Percentiles rank a stretch among this genome's conserved stretches.
Conservation (phyloP, 495 filamentous ascomycete species). For the Penicillium daleae region DNA sequence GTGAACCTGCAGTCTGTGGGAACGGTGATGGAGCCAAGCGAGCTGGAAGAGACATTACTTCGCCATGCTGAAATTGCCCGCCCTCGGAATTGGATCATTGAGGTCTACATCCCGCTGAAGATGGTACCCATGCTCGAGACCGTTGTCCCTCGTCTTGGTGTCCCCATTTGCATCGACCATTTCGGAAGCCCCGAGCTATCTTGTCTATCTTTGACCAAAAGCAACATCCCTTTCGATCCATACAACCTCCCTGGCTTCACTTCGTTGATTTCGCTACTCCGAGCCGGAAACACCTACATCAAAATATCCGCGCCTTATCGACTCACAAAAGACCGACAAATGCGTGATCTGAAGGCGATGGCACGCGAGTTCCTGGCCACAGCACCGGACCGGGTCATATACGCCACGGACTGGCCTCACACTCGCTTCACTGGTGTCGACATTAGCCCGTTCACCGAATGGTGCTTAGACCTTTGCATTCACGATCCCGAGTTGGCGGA, state of each 20-base stretch:
- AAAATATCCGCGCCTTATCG: slow-evolving; percentile 57
- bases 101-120: slow-evolving; percentile 50
- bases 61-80: slow-evolving; percentile 50
- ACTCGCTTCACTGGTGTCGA: slow-evolving; percentile 52
- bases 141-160: slow-evolving; percentile 45
- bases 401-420: slow-evolving; percentile 59
- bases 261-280: slow-evolving; percentile 46
- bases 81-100: slow-evolving; percentile 51
- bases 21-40: slow-evolving; percentile 35
- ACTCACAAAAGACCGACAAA: slow-evolving; percentile 40
- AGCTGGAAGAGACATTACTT: slow-evolving; percentile 40
- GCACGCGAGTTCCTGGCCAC: slow-evolving; percentile 41
- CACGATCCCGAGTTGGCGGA: slow-evolving; percentile 42
- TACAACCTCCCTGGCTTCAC: slow-evolving; percentile 48
- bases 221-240: slow-evolving; percentile 33
- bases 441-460: slow-evolving; percentile 48
- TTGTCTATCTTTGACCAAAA: slow-evolving; percentile 13
- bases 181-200: slow-evolving; percentile 48
- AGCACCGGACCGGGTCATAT: slow-evolving; percentile 46
- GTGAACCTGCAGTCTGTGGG: slow-evolving; percentile 54
- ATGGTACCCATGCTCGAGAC: slow-evolving; percentile 45
- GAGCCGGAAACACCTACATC: slow-evolving; percentile 45
- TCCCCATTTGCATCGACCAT: slow-evolving; percentile 55
- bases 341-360: slow-evolving; percentile 45
- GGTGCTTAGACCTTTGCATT: slow-evolving; percentile 46